phyloP scores from a whole-genome alignment of 306 rosid species.

The Cicer pinnatifidum region DNA sequence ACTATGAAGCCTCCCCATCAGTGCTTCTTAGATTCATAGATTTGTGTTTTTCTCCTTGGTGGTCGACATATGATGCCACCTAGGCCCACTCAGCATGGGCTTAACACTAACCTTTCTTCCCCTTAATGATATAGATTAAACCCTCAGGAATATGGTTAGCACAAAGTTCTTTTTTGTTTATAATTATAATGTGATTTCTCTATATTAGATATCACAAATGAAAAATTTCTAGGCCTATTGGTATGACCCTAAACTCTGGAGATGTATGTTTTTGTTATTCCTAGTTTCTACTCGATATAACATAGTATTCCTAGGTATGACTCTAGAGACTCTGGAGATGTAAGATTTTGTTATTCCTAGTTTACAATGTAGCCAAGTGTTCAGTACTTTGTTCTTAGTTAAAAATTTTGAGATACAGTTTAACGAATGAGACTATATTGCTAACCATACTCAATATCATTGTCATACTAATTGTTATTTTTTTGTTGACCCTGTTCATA shows the following conservation, averaged over 20 bases:
- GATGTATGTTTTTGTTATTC: conserved; percentile 12
- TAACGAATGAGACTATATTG: conserved; percentile 28
- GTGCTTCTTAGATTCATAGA: conserved; percentile 11
- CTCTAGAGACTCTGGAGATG: conserved; percentile 2
- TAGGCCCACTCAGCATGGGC: not conserved
- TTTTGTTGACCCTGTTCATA: conserved; percentile 17
- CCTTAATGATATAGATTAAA: conserved; percentile 1
- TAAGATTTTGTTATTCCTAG: conserved; percentile 15
- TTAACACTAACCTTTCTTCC: conserved; percentile 8
- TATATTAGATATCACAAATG: conserved; percentile 14
- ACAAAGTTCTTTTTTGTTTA: not conserved
- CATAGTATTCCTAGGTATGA: not conserved
- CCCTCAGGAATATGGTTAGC: conserved; percentile 23
- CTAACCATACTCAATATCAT: conserved; percentile 6
- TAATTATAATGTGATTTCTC: not conserved
- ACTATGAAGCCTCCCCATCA: not conserved
- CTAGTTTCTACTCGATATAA: not conserved
- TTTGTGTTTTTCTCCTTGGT: conserved; percentile 1
- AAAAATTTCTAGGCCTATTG: conserved; percentile 3
- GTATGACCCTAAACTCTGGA: conserved; percentile 19
- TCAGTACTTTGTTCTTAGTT: conserved; percentile 13
- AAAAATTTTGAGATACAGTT: conserved; percentile 1
- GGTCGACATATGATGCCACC: not conserved
- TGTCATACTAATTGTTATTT: conserved; percentile 11
- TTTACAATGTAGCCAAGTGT: not conserved